Base-by-base conservation (phyloP, 73 alveolate species). In the Paramecium caudatum region DNA sequence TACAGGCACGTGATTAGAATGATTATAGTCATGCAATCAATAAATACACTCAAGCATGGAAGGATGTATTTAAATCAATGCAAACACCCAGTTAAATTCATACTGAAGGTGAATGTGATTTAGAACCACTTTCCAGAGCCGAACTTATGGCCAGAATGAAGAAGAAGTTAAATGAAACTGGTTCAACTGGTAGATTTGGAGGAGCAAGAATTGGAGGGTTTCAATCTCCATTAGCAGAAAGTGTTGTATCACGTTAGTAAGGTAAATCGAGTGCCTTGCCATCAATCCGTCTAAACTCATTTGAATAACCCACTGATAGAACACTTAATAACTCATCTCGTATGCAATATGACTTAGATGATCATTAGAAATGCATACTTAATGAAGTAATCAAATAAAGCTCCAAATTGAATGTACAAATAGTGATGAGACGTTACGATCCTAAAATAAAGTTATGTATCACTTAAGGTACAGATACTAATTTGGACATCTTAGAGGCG, bases 351-450 rank as follows among this genome's bases (percentile, higher is more conserved):
- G 43, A 74, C 19, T 7, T 74, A 74, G 88, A 74, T 37, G 88
- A 74, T 36, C 17, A 74, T 39, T 10, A 74, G 65, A 74, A 43
- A 45, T 37, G 68, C 7, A 41, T 74, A 13, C 55, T 74, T 17
- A 27, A 37, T 19, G 88, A 74, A 45, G 88, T 74, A 12, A 39
- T 74, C 15, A 74, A 45, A 19, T 15, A 74, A 37, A 74, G 68
- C 21, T 41, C 36, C 55, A 74, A 74, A 37, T 74, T 74, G 32
- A 74, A 74, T 74, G 88, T 74, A 21, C 32, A 74, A 74, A 74
- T 74, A 36, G 88, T 74, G 5, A 74, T 74, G 88, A 74, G 43
- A 43, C 62, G 88, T 21, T 74, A 74, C 32, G 88, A 74, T 74
- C 88, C 88, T 39, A 74, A 74, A 74, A 74, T 74, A 5, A 74